phyloP scores from a whole-genome alignment of 2,329 filamentous ascomycete genomes.

The Neobulgaria alba region DNA sequence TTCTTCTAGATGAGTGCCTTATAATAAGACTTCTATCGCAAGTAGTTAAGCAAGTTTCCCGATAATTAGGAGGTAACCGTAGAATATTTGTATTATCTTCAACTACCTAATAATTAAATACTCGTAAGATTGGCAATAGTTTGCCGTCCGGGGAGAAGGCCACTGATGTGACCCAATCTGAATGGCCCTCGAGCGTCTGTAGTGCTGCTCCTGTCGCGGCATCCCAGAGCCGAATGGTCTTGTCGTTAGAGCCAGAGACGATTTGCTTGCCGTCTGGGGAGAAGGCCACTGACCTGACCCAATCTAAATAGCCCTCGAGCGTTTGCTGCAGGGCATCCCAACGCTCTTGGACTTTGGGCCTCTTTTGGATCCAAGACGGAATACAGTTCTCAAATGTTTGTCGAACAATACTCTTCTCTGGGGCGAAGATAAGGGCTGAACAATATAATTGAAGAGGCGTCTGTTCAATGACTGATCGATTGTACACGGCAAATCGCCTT shows the following conservation, averaged over 20 bases:
- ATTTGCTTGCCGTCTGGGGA: slow-evolving; percentile 5
- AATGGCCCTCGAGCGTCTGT: slow-evolving; percentile 4
- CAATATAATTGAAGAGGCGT: slow-evolving; percentile 30
- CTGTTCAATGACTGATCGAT: slow-evolving; percentile 16
- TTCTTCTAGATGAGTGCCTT: background rate
- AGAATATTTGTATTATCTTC: background rate
- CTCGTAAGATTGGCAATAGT: background rate
- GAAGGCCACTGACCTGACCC: slow-evolving; percentile 13
- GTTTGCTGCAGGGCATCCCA: slow-evolving; percentile 11
- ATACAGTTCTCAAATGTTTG: slow-evolving; percentile 8
- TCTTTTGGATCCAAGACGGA: slow-evolving; percentile 8
- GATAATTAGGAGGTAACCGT: slow-evolving; percentile 1
- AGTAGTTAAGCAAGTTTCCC: background rate
- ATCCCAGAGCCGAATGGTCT: slow-evolving; percentile 9
- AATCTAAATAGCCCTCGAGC: slow-evolving; percentile 10
- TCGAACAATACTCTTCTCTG: slow-evolving; percentile 24
- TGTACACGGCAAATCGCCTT: slow-evolving; percentile 6
- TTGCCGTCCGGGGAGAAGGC: slow-evolving; percentile 9
- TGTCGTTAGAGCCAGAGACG: slow-evolving; percentile 7
- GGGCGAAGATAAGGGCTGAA: slow-evolving; percentile 27
- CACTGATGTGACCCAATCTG: slow-evolving; percentile 1
- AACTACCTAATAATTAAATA: slow-evolving; percentile 3
- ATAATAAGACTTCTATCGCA: background rate
- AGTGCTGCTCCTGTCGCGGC: slow-evolving; percentile 3
- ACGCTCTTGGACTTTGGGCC: slow-evolving; percentile 5